phyloP scores from a whole-genome alignment of 208 protist genomes.

The Trypanosoma caninum region DNA sequence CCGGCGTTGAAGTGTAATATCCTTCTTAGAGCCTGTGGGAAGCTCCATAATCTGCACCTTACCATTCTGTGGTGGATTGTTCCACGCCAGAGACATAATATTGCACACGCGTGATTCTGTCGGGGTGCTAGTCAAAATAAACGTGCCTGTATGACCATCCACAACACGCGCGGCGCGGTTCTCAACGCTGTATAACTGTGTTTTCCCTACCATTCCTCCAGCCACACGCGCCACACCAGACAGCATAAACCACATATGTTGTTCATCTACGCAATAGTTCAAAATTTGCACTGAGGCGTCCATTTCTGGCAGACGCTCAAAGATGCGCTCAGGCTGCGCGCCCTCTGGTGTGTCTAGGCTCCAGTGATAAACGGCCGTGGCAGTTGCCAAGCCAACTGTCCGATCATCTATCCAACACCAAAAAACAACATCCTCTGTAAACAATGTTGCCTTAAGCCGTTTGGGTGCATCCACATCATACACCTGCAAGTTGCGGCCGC shows the following conservation, averaged over 20 bases:
- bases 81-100: slow-evolving; percentile 95
- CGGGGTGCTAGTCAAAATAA: slow-evolving; percentile 83
- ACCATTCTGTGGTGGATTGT: slow-evolving; percentile 74
- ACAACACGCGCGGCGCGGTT: slow-evolving; percentile 93
- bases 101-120: slow-evolving; percentile 77
- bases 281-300: slow-evolving; percentile 94
- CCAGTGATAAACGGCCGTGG: slow-evolving; percentile 97
- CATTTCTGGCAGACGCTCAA: slow-evolving; percentile 93
- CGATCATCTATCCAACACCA: slow-evolving; percentile 97
- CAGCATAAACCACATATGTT: slow-evolving; percentile 96
- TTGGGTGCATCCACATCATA: slow-evolving; percentile 97
- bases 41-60: slow-evolving; percentile 92
- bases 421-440: slow-evolving; percentile 95
- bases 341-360: slow-evolving; percentile 86
- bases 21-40: slow-evolving; percentile 69
- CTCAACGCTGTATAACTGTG: slow-evolving; percentile 97
- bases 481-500: slow-evolving; percentile 96
- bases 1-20: slow-evolving; percentile 60
- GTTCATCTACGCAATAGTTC: slow-evolving; percentile 94
- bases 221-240: slow-evolving; percentile 89
- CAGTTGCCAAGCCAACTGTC: slow-evolving; percentile 96
- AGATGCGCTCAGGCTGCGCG: slow-evolving; percentile 94
- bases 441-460: slow-evolving; percentile 94
- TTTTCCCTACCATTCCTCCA: slow-evolving; percentile 91
- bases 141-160: slow-evolving; percentile 96